A percentile compares a stretch with the other conserved stretches of the same genome.
phyloP scores from a whole-genome alignment of 768 basidiomycete genomes.

The Mycena pura region DNA sequence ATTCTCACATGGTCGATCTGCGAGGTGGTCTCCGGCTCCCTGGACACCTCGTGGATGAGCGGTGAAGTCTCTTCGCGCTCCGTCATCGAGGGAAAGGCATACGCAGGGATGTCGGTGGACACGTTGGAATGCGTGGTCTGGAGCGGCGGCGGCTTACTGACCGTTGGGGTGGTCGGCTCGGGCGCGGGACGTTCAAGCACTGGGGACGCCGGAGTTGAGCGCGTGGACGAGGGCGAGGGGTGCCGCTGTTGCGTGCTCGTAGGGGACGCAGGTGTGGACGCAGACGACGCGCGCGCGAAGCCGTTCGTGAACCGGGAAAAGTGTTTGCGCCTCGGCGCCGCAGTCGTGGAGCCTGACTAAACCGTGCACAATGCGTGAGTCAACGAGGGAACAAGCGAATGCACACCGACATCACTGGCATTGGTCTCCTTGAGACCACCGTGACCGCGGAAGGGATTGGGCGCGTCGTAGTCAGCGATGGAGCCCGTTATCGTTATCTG shows the following conservation, averaged over 20 bases:
- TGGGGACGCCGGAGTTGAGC: not conserved
- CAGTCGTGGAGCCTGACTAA: conserved; percentile 7
- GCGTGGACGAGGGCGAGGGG: not conserved
- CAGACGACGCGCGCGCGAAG: too few species aligned
- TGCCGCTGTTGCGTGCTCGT: not conserved
- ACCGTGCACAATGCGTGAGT: conserved; percentile 5
- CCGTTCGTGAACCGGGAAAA: conserved; percentile 19
- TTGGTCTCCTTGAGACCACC: too few species aligned
- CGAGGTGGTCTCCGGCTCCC: conserved; percentile 10
- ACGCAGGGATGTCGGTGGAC: conserved; percentile 21
- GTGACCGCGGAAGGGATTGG: conserved; percentile 21
- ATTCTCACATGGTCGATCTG: conserved; percentile 19
- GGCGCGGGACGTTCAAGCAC: too few species aligned
- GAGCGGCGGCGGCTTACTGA: not conserved
- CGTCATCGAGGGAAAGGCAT: too few species aligned
- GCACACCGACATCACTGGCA: conserved; percentile 3
- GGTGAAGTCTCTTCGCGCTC: too few species aligned
- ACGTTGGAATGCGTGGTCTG: conserved; percentile 14
- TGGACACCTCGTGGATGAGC: not conserved
- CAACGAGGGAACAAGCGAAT: not conserved
- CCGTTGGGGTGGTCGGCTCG: conserved; percentile 21
- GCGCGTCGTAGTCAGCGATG: conserved; percentile 19
- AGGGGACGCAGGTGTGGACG: conserved; percentile 25
- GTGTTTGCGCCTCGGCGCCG: conserved; percentile 18
- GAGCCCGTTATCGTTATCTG: conserved; percentile 27